A percentile compares a stretch with the other conserved stretches of the same genome.
Evolutionary conservation across 169 alveolate species (phyloP).

Genomic region (Plasmodium vivax): DNA sequence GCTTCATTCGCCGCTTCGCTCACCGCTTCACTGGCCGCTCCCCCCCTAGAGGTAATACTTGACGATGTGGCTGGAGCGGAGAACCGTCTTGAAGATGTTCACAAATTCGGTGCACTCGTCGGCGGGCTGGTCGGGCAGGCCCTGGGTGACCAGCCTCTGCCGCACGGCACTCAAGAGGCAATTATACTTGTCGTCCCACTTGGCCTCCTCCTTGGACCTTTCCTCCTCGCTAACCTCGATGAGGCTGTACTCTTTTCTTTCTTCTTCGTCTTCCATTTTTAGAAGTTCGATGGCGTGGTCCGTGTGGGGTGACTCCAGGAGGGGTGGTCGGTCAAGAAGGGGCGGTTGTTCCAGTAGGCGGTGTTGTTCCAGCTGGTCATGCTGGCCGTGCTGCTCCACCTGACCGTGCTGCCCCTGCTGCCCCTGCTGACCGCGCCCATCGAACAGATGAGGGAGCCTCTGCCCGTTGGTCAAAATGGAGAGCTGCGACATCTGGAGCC

Average conservation of each 20-base stretch:
- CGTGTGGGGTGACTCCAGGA: background rate
- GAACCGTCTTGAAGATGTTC: conserved; percentile 14
- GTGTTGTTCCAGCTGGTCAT: too few species aligned
- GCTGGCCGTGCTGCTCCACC: too few species aligned
- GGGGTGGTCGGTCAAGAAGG: background rate
- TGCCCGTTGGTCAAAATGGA: conserved; percentile 39
- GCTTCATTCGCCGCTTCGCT: background rate
- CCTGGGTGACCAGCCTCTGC: background rate
- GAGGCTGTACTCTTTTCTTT: conserved; percentile 32
- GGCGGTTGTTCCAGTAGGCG: too few species aligned
- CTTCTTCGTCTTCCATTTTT: conserved; percentile 44
- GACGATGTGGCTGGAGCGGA: conserved; percentile 16
- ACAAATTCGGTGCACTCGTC: conserved; percentile 51
- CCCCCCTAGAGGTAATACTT: conserved; percentile 25
- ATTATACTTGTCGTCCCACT: conserved; percentile 30
- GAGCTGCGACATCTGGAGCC: conserved; percentile 54
- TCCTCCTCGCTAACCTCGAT: conserved; percentile 44
- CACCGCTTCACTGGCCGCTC: background rate
- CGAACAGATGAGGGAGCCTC: background rate
- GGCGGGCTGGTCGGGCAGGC: background rate
- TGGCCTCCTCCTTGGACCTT: conserved; percentile 21
- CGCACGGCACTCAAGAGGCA: conserved; percentile 9
- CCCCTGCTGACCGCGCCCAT: background rate
- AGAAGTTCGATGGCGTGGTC: conserved; percentile 6
- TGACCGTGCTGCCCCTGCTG: background rate